Evolutionary conservation across 2,329 filamentous ascomycete genomes (phyloP).

Genomic region (Albophoma yamanashiensis): DNA sequence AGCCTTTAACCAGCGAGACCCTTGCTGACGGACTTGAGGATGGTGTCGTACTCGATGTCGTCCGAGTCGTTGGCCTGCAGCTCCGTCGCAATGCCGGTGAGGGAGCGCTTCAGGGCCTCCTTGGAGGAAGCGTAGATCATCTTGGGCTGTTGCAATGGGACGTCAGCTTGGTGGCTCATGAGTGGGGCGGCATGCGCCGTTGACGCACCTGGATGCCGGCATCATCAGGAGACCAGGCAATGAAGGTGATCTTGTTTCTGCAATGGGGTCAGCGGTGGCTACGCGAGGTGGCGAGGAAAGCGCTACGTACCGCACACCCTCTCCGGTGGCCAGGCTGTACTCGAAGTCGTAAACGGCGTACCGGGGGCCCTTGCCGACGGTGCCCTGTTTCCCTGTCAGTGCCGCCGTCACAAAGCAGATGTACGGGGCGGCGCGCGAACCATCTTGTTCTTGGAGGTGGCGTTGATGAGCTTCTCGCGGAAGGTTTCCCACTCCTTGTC

Average conservation of each 20-base stretch:
- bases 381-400: slow-evolving; percentile 30
- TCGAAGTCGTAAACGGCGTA: slow-evolving; percentile 82
- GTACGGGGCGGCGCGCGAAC: slow-evolving; percentile 29
- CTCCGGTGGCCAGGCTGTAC: slow-evolving; percentile 61
- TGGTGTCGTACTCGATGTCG: slow-evolving; percentile 67
- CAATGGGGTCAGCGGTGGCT: slow-evolving; percentile 9
- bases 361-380: slow-evolving; percentile 57
- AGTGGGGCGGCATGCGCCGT: not conserved
- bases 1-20: slow-evolving; percentile 37
- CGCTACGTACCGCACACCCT: slow-evolving; percentile 53
- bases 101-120: slow-evolving; percentile 69
- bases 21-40: slow-evolving; percentile 59
- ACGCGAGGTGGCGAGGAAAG: not conserved
- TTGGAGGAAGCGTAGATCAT: slow-evolving; percentile 89
- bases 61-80: slow-evolving; percentile 77
- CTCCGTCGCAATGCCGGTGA: slow-evolving; percentile 65
- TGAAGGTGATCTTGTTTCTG: slow-evolving; percentile 71
- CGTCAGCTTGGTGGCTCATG: not conserved
- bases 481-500: slow-evolving; percentile 61
- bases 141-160: slow-evolving; percentile 48
- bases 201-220: slow-evolving; percentile 56
- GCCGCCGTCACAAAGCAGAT: not conserved
- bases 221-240: slow-evolving; percentile 75
- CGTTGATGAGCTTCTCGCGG: slow-evolving; percentile 65
- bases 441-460: slow-evolving; percentile 60